Evolutionary conservation across 1,139 yeast species (phyloP), one percentile per base, ranked within the genome.

Genomic region (Yamadazyma pseudoaaseri): DNA sequence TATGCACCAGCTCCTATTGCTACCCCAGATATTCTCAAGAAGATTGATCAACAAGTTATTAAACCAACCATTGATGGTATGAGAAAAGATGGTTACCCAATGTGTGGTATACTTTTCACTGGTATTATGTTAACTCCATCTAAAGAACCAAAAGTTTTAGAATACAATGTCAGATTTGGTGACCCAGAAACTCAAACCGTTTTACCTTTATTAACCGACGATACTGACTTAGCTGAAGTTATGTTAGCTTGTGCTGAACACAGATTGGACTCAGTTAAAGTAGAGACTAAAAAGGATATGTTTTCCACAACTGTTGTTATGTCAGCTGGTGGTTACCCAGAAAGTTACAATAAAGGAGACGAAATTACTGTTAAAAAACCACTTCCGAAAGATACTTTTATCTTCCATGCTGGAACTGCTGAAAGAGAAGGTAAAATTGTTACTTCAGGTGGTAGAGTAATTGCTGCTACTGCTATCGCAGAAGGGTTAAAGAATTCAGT

Each of bases 131-230:
- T 94, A 47, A 78, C 95, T 11, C 78, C 81, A 21, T 51, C 65
- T 29, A 95, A 96, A 32, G 76, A 65, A 47, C 97, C 98, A 48
- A 86, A 87, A 66, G 97, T 90, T 8, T 74, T 94, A 53, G 99
- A 94, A 64, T 94, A 94, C 65, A 94, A 94, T 50, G 97, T 92
- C 35, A 80, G 99, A 64, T 94, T 94, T 50, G 99, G 99, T 42
- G 99, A 94, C 60, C 99, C 99, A 47, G 99, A 94, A 66, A 92
- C 97, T 26, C 98, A 94, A 67, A 86, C 97, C 4, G 95, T 92
- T 21, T 71, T 94, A 54, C 97, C 97, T 11, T 73, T 94, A 52
- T 70, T 94, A 45, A 62, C 81, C 13, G 79, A 81, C 26, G 90
- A 86, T 41, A 83, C 96, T 15, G 98, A 94, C 62, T 73, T 94